Evolutionary conservation across 805 yeast genomes (phyloP).

Genomic region (Cyberlindnera mycetangii): DNA sequence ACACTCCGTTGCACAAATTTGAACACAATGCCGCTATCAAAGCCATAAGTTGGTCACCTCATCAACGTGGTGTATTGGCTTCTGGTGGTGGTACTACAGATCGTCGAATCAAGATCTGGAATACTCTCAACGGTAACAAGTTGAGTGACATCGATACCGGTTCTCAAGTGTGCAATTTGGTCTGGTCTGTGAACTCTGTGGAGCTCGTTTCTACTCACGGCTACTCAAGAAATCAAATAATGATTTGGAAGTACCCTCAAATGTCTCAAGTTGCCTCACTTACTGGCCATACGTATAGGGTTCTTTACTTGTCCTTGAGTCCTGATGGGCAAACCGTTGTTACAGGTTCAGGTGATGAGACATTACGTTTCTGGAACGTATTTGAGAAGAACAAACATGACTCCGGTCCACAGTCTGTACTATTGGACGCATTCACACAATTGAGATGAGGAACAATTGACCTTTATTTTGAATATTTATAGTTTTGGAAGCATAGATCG

Average conservation of each 20-base stretch:
- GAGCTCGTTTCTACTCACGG: constrained; percentile 96
- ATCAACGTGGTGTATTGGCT: constrained; percentile 88
- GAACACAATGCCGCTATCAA: constrained; percentile 96
- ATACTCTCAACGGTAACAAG: constrained; percentile 72
- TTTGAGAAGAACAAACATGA: constrained; percentile 73
- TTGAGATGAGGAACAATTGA: constrained; percentile 41
- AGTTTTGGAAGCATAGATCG: neutral
- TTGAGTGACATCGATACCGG: constrained; percentile 88
- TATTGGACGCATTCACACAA: constrained; percentile 73
- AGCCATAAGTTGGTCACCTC: constrained; percentile 97
- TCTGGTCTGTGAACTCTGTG: constrained; percentile 89
- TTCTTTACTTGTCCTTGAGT: constrained; percentile 81
- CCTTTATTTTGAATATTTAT: neutral
- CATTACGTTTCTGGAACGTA: constrained; percentile 91
- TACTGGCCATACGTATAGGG: constrained; percentile 93
- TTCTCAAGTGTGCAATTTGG: constrained; percentile 90
- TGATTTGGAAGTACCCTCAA: constrained; percentile 90
- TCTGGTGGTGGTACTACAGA: constrained; percentile 98
- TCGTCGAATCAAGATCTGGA: constrained; percentile 88
- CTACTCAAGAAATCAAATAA: constrained; percentile 83
- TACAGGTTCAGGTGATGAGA: constrained; percentile 98
- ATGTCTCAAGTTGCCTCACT: constrained; percentile 90
- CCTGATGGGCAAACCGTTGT: constrained; percentile 97
- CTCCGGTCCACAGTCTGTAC: constrained; percentile 56
- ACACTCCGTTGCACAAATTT: constrained; percentile 67